Evolutionary conservation across 257 asterid genomes (phyloP), one percentile per base, ranked within the genome.

Genomic region (Fraxinus quadrangulata): DNA sequence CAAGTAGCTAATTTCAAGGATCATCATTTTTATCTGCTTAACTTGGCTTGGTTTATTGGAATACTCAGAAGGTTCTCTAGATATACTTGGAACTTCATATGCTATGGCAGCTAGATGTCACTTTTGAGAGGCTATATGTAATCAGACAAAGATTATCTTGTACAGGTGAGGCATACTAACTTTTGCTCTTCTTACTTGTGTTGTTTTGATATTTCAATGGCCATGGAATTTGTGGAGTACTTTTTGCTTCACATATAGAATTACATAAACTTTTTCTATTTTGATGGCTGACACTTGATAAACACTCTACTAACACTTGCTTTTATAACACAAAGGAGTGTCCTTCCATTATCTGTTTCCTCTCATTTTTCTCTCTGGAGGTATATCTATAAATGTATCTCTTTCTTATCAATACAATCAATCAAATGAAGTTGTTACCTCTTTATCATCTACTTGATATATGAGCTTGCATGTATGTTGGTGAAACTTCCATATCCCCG

Each of bases 401-500:
- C 72, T 59, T 11, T 40, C 63, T 71, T 75, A 83, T 71, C 73
- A 78, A 56, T 69, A 79, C 77, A 88, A 73, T 72, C 23, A 37
- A 36, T 42, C 40, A 56, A 63, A 63, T 63, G 40, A 71, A 11
- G 54, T 51, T 65, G 79, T 66, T 67, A 75, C 80, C 74, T 73
- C 68, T 65, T 31, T 77, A 59, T 84, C 56, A 73, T 81, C 86
- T 80, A 82, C 75, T 73, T 30, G 71, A 78, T 85, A 67, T 76
- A 63, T 70, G 67, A 63, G 24, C 47, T 75, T 84, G 82, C 71
- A 63, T 81, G 74, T 81, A 83, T 82, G 83, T 74, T 73, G 77
- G 76, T 68, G 79, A 67, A 80, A 79, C 82, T 84, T 80, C 76
- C 82, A 30, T 71, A 80, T 83, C 91, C 83, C 75, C 76, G 66